A percentile compares a stretch with the other conserved stretches of the same genome.
These are phyloP conservation scores for Trametes villosa DNA, from an alignment of 768 basidiomycete genomes.

Conservation along the genomic window DNA sequence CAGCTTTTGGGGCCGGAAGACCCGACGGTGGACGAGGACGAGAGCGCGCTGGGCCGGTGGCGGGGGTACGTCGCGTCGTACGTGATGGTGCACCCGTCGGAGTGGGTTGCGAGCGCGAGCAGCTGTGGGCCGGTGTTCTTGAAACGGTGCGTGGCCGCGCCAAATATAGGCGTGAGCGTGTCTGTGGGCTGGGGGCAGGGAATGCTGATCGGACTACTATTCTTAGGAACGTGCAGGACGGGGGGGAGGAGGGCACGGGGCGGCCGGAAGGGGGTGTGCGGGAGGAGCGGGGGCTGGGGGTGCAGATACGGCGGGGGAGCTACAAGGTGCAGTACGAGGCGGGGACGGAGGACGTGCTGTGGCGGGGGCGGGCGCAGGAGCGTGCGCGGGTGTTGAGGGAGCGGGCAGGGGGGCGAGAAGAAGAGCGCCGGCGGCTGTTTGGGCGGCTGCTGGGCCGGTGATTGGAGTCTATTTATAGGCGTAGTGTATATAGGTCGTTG, in stretches of 20 bases:
- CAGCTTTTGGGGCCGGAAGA: slow-evolving; percentile 66
- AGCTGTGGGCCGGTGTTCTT: slow-evolving; percentile 53
- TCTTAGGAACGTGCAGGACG: slow-evolving; percentile 54
- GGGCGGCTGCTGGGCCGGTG: slow-evolving; percentile 30
- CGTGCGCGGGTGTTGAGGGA: slow-evolving; percentile 40
- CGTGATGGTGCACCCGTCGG: slow-evolving; percentile 70
- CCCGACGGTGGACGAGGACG: slow-evolving; percentile 63
- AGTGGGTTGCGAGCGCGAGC: slow-evolving; percentile 58
- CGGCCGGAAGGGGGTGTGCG: slow-evolving; percentile 25
- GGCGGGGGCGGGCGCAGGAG: slow-evolving; percentile 43
- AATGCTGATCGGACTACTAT: slow-evolving; percentile 40
- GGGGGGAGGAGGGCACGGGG: slow-evolving; percentile 32
- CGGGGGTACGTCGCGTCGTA: slow-evolving; percentile 75
- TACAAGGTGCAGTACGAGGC: slow-evolving; percentile 75
- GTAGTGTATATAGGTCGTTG: slow-evolving; percentile 9
- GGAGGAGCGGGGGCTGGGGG: slow-evolving; percentile 47
- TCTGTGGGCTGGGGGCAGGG: slow-evolving; percentile 16
- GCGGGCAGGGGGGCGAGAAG: slow-evolving; percentile 51
- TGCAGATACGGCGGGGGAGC: slow-evolving; percentile 60
- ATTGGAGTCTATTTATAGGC: slow-evolving; percentile 26
- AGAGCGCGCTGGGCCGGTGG: slow-evolving; percentile 61
- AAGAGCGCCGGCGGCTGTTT: slow-evolving; percentile 58
- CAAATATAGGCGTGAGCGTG: slow-evolving; percentile 12
- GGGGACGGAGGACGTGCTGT: slow-evolving; percentile 62
- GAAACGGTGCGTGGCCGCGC: slow-evolving; percentile 51